phyloP scores from a whole-genome alignment of 257 asterid genomes.

The Ocimum tenuiflorum region DNA sequence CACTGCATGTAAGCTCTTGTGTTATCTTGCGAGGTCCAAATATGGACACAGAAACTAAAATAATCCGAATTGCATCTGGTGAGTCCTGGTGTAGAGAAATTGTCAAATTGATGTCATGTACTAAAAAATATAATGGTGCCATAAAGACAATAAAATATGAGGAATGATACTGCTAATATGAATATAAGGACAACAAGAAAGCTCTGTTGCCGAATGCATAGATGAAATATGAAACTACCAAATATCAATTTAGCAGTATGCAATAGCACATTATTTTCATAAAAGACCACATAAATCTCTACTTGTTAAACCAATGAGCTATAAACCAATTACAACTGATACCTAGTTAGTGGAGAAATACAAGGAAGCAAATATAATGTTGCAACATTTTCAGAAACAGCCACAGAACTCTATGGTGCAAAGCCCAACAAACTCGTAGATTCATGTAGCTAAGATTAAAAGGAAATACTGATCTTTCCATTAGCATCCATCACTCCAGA shows the following conservation, averaged over 20 bases:
- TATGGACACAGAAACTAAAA: conserved; percentile 47
- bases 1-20: conserved; percentile 46
- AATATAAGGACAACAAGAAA: neutral
- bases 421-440: neutral
- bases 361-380: neutral
- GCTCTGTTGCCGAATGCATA: neutral
- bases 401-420: neutral
- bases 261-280: neutral
- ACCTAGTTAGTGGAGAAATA: neutral
- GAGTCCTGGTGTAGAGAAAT: conserved; percentile 56
- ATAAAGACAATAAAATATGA: conserved; percentile 2
- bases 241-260: neutral
- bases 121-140: neutral
- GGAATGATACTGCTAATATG: neutral
- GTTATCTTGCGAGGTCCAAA: conserved; percentile 71
- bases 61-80: conserved; percentile 55
- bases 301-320: conserved; percentile 4
- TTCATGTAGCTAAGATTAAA: neutral
- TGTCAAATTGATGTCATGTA: conserved; percentile 16
- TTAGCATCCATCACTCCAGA: conserved; percentile 1
- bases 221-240: neutral
- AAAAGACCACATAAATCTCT: neutral
- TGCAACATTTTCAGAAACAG: neutral
- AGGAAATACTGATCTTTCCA: neutral
- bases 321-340: conserved; percentile 7